Conservation (phyloP, 2,329 filamentous ascomycete species). For the Colletotrichum caudatum region DNA sequence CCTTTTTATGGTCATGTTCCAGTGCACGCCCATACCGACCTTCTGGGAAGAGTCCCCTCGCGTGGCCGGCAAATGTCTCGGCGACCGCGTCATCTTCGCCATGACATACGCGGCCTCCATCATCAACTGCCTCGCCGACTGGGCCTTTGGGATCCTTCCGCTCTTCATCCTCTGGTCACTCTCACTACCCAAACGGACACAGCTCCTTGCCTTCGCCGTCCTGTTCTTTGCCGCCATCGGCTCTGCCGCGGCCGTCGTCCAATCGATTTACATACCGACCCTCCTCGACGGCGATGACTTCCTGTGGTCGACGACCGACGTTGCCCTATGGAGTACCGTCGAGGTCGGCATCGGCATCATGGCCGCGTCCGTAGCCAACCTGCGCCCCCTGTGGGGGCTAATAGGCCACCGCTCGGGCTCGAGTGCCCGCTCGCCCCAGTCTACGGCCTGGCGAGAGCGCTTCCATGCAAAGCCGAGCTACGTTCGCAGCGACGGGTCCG, state of each 20-base stretch:
- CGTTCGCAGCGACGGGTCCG: conserved; percentile 24
- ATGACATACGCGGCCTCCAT: conserved; percentile 54
- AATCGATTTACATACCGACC: conserved; percentile 56
- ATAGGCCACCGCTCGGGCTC: conserved; percentile 28
- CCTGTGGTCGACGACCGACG: conserved; percentile 57
- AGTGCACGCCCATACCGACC: conserved; percentile 54
- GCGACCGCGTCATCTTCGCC: conserved; percentile 45
- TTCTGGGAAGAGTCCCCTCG: conserved; percentile 53
- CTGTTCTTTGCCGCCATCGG: conserved; percentile 51
- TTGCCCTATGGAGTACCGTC: conserved; percentile 60
- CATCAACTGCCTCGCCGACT: conserved; percentile 54
- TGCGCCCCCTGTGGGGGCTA: conserved; percentile 50
- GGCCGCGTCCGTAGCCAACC: conserved; percentile 55
- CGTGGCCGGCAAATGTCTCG: conserved; percentile 49
- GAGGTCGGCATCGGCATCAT: conserved; percentile 58
- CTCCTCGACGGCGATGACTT: conserved; percentile 55
- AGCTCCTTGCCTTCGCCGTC: conserved; percentile 51
- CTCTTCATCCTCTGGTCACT: conserved; percentile 56
- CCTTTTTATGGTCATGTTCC: conserved; percentile 57
- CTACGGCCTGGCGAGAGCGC: conserved; percentile 27
- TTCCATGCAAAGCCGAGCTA: conserved; percentile 33
- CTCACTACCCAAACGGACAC: conserved; percentile 54
- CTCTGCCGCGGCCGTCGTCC: conserved; percentile 55
- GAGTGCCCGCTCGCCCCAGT: conserved; percentile 23
- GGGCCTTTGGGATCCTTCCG: conserved; percentile 55